These are phyloP conservation scores for Glebionis coronaria DNA, from an alignment of 129 eudicot genomes.

Conservation along the genomic window DNA sequence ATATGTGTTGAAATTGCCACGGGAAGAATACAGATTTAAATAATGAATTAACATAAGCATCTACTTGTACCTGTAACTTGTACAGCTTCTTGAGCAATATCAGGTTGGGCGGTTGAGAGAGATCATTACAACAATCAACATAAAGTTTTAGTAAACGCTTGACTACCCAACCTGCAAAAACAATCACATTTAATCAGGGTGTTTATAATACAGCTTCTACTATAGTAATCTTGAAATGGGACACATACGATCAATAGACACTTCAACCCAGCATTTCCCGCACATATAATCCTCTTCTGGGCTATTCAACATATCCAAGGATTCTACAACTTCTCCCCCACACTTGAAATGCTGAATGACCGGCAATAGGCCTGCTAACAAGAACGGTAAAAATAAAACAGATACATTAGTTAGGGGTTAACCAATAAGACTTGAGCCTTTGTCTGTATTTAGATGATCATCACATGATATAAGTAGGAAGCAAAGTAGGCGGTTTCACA, in stretches of 20 bases:
- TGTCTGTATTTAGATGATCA: no score
- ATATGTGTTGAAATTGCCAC: no score
- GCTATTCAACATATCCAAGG: constrained; percentile 42
- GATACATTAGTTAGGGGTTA: neutral
- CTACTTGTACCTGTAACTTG: constrained; percentile 59
- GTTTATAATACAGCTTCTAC: neutral
- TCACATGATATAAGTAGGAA: no score
- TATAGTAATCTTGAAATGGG: neutral
- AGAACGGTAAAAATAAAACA: neutral
- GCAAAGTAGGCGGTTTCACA: no score
- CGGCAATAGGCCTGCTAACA: constrained; percentile 65
- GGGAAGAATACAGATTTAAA: neutral
- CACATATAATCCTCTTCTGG: constrained; percentile 37
- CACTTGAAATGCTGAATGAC: constrained; percentile 55
- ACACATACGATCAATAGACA: constrained; percentile 55
- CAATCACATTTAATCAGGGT: neutral
- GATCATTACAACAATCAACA: constrained; percentile 66
- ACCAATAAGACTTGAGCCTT: neutral
- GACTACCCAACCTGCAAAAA: constrained; percentile 66
- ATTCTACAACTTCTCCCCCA: constrained; percentile 46
- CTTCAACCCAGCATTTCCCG: constrained; percentile 66
- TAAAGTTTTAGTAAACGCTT: constrained; percentile 75
- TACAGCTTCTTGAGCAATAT: constrained; percentile 73
- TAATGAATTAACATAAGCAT: constrained; percentile 4
- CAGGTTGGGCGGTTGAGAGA: constrained; percentile 70